Base-by-base conservation (phyloP, 2,329 filamentous ascomycete genomes). In the Fusarium falciforme region DNA sequence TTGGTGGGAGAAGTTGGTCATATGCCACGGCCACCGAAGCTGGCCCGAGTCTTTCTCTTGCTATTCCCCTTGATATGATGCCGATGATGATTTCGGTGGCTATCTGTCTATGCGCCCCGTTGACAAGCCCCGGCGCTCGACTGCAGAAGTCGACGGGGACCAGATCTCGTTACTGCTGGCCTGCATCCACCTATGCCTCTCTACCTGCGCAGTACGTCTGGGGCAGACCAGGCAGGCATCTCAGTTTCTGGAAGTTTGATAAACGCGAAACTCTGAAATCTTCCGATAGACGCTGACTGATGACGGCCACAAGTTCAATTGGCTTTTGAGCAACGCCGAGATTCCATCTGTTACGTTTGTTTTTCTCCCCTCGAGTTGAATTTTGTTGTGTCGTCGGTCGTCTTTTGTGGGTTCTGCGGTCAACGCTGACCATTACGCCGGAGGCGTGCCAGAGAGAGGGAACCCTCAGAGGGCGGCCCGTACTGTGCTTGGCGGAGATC, bases 401-500 rank as follows among this genome's bases (percentile, higher is more conserved):
- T 52, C 25, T 52, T 52, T 52, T 52, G 47, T 52, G 47, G 47
- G 47, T 27, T 52, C 44, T 14, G 22, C 44, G 22, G 44, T 49
- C 44, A 49, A 52, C 25, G 25, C 47, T 52, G 47, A 66, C 64
- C 66, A 72, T 57, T 57, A 35, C 64, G 72, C 72, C 72, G 60
- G 38, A 61, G 63, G 71, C 68, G 71, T 68, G 64, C 35, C 60
- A 58, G 57, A 58, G 68, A 60, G 17, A 52, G 42, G 14, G 42
- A 25, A 44, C 40, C 38, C n/a, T 22, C 47, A 52, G 47, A 52
- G 27, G 63, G 25, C 47, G 38, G 59, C 47, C 49, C 67, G 71
- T 73, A 74, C 64, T 73, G 71, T 74, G 68, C 65, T 72, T 29
- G 57, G 57, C 44, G 35, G 36, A 64, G 58, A 60, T 72, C 68